Evolutionary conservation across 2,329 filamentous ascomycete genomes (phyloP).

Genomic region (Pyrenophora graminea): DNA sequence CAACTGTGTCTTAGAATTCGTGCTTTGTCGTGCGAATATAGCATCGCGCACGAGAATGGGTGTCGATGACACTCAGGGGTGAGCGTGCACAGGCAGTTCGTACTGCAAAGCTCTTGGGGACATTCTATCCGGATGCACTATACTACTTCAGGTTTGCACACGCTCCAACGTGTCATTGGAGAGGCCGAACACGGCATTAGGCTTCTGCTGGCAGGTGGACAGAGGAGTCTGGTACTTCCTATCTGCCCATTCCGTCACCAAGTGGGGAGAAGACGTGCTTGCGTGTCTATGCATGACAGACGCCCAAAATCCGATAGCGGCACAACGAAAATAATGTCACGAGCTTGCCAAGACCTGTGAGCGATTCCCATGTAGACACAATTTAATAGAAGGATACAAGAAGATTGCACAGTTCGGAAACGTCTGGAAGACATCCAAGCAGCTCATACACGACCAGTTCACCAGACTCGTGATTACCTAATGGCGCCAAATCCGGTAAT

Average conservation of each 20-base stretch:
- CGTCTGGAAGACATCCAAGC: background rate
- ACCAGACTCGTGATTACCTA: slow-evolving; percentile 1
- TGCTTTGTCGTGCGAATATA: too few relatives aligned
- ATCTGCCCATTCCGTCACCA: slow-evolving; percentile 28
- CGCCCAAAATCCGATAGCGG: slow-evolving; percentile 12
- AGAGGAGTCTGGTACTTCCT: too few relatives aligned
- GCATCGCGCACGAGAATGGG: too few relatives aligned
- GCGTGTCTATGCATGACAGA: slow-evolving; percentile 8
- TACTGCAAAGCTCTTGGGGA: too few relatives aligned
- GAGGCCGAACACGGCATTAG: background rate
- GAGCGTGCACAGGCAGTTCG: too few relatives aligned
- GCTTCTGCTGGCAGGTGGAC: too few relatives aligned
- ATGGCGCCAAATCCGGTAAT: slow-evolving; percentile 26
- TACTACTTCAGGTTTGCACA: too few relatives aligned
- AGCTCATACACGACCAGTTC: background rate
- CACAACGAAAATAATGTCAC: slow-evolving; percentile 14
- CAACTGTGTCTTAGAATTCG: too few relatives aligned
- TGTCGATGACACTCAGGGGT: too few relatives aligned
- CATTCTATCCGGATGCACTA: too few relatives aligned
- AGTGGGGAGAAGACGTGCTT: slow-evolving; percentile 42
- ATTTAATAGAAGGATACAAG: background rate
- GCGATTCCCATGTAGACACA: background rate
- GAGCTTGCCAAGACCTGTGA: background rate
- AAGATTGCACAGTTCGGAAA: too few relatives aligned
- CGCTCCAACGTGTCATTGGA: slow-evolving; percentile 14